Percentiles rank a stretch among this genome's conserved stretches.
Conservation (phyloP, 768 basidiomycete species). For the Tulasnella calospora region DNA sequence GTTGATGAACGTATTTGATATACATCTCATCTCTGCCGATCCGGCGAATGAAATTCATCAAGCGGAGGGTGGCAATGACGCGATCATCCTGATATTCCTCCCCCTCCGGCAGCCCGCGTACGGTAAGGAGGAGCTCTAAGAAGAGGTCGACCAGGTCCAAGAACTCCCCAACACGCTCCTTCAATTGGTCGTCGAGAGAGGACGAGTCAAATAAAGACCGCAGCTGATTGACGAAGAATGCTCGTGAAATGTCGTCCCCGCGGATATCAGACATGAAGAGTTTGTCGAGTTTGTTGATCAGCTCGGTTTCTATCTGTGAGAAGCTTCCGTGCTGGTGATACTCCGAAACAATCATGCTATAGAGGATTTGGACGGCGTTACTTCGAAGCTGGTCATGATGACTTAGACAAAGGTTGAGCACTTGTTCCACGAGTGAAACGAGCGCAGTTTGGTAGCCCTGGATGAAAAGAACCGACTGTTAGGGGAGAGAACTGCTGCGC, state of each 20-base stretch:
- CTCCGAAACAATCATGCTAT: constrained; percentile 92
- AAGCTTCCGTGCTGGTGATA: constrained; percentile 82
- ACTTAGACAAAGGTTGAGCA: constrained; percentile 88
- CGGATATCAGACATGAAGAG: constrained; percentile 92
- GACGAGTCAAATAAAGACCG: constrained; percentile 83
- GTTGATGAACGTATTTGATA: constrained; percentile 92
- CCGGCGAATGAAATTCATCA: constrained; percentile 91
- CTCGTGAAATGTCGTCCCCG: constrained; percentile 83
- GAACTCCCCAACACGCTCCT: constrained; percentile 72
- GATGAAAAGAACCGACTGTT: background rate
- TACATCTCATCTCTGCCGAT: constrained; percentile 92
- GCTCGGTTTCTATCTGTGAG: constrained; percentile 83
- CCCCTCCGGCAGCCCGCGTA: constrained; percentile 84
- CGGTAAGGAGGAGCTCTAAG: constrained; percentile 80
- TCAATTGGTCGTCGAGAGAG: constrained; percentile 71
- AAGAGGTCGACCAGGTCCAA: constrained; percentile 88
- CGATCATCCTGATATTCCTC: constrained; percentile 94
- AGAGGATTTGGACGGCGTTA: constrained; percentile 87
- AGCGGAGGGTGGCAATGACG: constrained; percentile 80
- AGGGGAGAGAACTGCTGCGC: background rate
- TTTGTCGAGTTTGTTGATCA: constrained; percentile 84
- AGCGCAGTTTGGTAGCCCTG: constrained; percentile 83
- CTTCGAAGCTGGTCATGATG: constrained; percentile 89
- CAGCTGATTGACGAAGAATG: constrained; percentile 88
- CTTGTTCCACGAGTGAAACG: constrained; percentile 77